Evolutionary conservation across 192 early-diverging fungal species (phyloP), one percentile per base, ranked within the genome.

Genomic region (Coemansia pectinata): DNA sequence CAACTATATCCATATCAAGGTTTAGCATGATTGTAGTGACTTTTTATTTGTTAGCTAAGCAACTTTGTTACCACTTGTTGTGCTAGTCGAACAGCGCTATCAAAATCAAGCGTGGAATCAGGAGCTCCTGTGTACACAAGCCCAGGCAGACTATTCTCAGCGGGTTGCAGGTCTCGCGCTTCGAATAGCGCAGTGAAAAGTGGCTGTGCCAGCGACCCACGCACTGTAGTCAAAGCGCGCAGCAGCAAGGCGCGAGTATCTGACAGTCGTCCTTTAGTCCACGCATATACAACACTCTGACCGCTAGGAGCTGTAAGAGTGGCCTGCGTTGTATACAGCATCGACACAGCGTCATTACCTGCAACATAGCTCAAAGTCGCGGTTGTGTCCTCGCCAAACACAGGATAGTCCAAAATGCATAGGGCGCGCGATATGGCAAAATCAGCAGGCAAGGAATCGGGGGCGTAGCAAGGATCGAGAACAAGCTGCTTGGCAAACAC

Each of bases 381-480:
- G 6, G 66, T 71, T 4, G 77, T 73, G 42, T 76, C 73, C 2
- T 67, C 71, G 50, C 77, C 64, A 60, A 87, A 44, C 15, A 79
- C 73, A 29, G 82, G 62, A 55, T 62, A 55, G 69, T 86, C 86
- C 65, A 83, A 66, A 25, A 81, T 71, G n/a, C 69, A 74, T 57
- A 86, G 72, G 42, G 85, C 85, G 27, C 73, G 86, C 21, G 71
- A 81, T 21, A 76, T 59, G 25, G 74, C 73, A 70, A 66, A 47
- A 1, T 74, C 75, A 0, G 76, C n/a, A 2, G 66, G 68, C 14
- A 65, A 34, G 19, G 85, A 60, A 77, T 33, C 73, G 2, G 81
- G 78, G 11, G 86, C 70, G 58, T 90, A 93, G 21, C 85, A 86
- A 25, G 86, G 70, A 17, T 82, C 73, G 62, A 87, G 83, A 36